phyloP scores from a whole-genome alignment of 257 asterid genomes.

The Solanum raphanifolium region DNA sequence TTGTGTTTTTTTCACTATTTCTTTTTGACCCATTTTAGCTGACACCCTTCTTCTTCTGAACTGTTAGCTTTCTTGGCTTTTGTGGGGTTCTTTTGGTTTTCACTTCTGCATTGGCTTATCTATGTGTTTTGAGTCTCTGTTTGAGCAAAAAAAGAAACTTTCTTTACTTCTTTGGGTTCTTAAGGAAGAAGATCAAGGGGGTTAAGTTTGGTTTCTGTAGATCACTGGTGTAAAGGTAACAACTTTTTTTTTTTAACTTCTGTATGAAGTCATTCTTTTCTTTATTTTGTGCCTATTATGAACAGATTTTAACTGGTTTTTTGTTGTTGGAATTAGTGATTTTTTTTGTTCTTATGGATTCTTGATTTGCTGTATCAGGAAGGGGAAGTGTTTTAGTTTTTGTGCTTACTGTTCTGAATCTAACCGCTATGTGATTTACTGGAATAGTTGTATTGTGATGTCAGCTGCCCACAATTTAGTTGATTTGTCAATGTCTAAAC shows the following conservation, averaged over 20 bases:
- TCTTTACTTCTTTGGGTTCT: constrained; percentile 39
- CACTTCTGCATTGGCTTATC: constrained; percentile 47
- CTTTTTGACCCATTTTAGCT: not conserved
- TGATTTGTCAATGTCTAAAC: not conserved
- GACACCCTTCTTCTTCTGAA: not conserved
- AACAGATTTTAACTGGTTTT: not conserved
- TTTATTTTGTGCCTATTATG: not conserved
- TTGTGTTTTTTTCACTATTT: not conserved
- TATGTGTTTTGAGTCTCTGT: constrained; percentile 42
- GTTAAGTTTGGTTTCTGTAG: constrained; percentile 18
- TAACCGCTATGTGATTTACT: not conserved
- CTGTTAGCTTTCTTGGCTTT: constrained; percentile 14
- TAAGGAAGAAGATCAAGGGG: constrained; percentile 56
- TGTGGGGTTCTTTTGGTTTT: constrained; percentile 23
- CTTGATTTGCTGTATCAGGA: not conserved
- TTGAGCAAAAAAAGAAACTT: constrained; percentile 22
- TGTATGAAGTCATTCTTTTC: not conserved
- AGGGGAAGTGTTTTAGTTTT: not conserved
- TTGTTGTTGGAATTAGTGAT: not conserved
- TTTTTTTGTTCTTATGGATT: not conserved
- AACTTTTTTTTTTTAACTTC: not conserved
- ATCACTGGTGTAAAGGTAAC: constrained; percentile 21
- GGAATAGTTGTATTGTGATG: not conserved
- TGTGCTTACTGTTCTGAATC: not conserved
- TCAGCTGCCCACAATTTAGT: not conserved